phyloP scores from a whole-genome alignment of 176 grass and related monocot species.

The Rhynchospora breviuscula region DNA sequence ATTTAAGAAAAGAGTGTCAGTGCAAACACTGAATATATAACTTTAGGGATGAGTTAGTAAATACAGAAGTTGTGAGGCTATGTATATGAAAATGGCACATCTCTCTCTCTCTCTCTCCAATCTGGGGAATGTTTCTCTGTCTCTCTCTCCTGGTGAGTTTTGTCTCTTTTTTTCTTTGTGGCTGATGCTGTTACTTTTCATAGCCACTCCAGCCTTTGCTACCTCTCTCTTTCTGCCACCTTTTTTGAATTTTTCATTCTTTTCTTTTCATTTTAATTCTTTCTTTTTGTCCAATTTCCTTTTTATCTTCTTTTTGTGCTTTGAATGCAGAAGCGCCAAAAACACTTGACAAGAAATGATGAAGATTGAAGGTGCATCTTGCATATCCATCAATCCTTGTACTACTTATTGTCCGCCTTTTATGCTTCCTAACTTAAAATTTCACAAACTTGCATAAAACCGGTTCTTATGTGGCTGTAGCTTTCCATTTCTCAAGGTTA shows the following conservation, averaged over 20 bases:
- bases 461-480: neutral
- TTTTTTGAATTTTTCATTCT: slow-evolving; percentile 14
- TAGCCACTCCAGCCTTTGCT: slow-evolving; percentile 51
- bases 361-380: neutral
- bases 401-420: slow-evolving; percentile 2
- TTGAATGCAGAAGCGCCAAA: slow-evolving; percentile 29
- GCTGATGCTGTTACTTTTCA: slow-evolving; percentile 40
- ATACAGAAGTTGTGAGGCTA: neutral
- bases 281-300: slow-evolving; percentile 17
- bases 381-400: slow-evolving; percentile 7
- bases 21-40: neutral
- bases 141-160: slow-evolving; percentile 16
- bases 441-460: neutral
- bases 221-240: slow-evolving; percentile 40
- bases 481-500: neutral
- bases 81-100: neutral
- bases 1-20: neutral
- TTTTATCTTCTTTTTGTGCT: slow-evolving; percentile 27
- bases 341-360: slow-evolving; percentile 23
- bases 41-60: neutral
- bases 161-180: slow-evolving; percentile 49
- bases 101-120: neutral
- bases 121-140: slow-evolving; percentile 16
- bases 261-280: slow-evolving; percentile 19
- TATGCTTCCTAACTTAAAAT: slow-evolving; percentile 4